A percentile compares a stretch with the other conserved stretches of the same genome.
phyloP scores from a whole-genome alignment of 257 asterid species.

The Misopates orontium region DNA sequence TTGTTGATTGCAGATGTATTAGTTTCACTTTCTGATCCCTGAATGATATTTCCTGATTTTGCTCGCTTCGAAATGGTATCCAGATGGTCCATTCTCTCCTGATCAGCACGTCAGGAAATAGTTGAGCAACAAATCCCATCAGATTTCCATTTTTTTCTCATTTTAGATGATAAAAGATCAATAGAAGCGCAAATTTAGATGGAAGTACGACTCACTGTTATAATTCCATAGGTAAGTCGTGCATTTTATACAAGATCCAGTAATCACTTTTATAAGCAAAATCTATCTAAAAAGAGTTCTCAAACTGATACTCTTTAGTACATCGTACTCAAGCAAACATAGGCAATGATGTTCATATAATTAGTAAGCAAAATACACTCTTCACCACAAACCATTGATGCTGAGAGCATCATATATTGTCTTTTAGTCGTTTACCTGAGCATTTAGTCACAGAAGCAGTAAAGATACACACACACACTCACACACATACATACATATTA shows the following conservation, averaged over 20 bases:
- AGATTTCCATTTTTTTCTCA: neutral
- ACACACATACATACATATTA: neutral
- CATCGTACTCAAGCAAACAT: conserved; percentile 6
- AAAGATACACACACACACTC: neutral
- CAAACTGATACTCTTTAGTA: neutral
- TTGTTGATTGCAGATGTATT: conserved; percentile 42
- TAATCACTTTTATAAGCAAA: neutral
- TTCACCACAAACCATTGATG: neutral
- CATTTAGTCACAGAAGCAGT: neutral
- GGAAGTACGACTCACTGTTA: neutral
- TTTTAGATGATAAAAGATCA: neutral
- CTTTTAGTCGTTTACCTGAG: conserved; percentile 22
- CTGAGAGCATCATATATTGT: conserved; percentile 19
- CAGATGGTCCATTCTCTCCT: conserved; percentile 32
- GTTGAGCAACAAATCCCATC: neutral
- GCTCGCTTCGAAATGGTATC: conserved; percentile 39
- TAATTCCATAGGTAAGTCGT: no score
- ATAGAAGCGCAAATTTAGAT: neutral
- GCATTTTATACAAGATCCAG: neutral
- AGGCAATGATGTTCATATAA: neutral
- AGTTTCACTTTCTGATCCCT: conserved; percentile 42
- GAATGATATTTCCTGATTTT: conserved; percentile 44
- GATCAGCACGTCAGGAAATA: conserved; percentile 24
- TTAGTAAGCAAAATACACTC: conserved; percentile 17
- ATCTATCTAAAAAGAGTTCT: neutral